Conservation (phyloP, 2,329 filamentous ascomycete species). For the Xylaria sp. region DNA sequence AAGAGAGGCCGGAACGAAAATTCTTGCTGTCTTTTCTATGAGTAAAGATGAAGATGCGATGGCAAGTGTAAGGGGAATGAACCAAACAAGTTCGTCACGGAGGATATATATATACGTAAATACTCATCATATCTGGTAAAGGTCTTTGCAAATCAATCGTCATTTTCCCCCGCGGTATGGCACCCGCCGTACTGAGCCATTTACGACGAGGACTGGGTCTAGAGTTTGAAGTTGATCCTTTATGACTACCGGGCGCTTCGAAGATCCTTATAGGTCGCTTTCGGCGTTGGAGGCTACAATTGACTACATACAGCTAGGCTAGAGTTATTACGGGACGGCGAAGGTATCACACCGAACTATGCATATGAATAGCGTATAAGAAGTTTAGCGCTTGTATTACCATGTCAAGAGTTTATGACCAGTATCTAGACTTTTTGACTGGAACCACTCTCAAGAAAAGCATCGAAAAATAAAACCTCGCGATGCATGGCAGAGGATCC, state of each 20-base stretch:
- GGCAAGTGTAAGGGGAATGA: not conserved
- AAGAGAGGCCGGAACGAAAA: not conserved
- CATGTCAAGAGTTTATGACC: not conserved
- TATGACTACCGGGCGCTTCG: too few species aligned
- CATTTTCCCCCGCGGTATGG: not conserved
- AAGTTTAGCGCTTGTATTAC: too few species aligned
- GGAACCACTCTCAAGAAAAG: not conserved
- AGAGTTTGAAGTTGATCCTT: too few species aligned
- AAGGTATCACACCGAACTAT: too few species aligned
- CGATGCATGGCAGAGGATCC: not conserved
- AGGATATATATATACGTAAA: constrained; percentile 17
- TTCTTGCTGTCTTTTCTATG: not conserved
- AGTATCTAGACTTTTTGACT: not conserved
- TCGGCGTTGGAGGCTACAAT: too few species aligned
- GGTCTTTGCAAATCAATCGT: not conserved
- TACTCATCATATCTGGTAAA: constrained; percentile 1
- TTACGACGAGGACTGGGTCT: too few species aligned
- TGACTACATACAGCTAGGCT: too few species aligned
- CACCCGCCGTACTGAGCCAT: constrained; percentile 6
- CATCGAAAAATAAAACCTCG: not conserved
- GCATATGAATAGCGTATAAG: too few species aligned
- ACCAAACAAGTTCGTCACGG: not conserved
- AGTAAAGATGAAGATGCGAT: not conserved
- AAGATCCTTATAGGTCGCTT: too few species aligned
- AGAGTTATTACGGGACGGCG: too few species aligned